Base-by-base conservation (phyloP, 176 grass and related monocot species). In the Pontederia crassipes region DNA sequence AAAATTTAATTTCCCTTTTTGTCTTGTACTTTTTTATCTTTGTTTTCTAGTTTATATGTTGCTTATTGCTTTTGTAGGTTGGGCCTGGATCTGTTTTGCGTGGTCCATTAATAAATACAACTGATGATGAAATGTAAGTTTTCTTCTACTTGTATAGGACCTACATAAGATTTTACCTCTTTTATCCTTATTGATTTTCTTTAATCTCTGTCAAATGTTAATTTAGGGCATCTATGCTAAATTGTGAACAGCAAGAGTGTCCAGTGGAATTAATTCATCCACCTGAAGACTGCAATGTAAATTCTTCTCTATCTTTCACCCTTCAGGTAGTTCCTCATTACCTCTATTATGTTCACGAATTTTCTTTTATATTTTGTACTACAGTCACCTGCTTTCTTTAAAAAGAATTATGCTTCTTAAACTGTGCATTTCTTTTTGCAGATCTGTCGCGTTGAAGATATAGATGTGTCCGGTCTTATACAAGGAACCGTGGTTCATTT, bases 241-340 rank as follows among this genome's bases (percentile, higher is more conserved):
- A 93, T 64, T 98, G 94, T 74, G 88, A 83, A 78, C 70, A 77
- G 32, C 71, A 81, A 69, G 78, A 59, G 52, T 98, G 94, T 73
- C 94, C 88, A 65, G 59, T 68, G 32, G 94, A 98, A 81, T 89
- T 89, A 58, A 78, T 93, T 69, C 85, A 98, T 74, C 94, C 94
- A 81, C 94, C 94, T 9, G 94, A 98, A 79, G 88, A 98, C 89
- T 98, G 94, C 72, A 98, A 98, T 79, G 84, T 98, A 65, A 98
- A 98, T 78, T 77, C 94, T 54, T 98, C 94, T 49, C 70, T 98
- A 48, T 77, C 94, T 67, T 98, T 98, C 86, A 98, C 94, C 52
- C 81, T 98, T 69, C 94, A 98, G 94, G 94, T 85, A 64, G 16
- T 45, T 32, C 49, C 16, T 76, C 32, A 57, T 50, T 65, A 17